Conservation (phyloP, 768 basidiomycete genomes). For the Filobasidium wieringae region DNA sequence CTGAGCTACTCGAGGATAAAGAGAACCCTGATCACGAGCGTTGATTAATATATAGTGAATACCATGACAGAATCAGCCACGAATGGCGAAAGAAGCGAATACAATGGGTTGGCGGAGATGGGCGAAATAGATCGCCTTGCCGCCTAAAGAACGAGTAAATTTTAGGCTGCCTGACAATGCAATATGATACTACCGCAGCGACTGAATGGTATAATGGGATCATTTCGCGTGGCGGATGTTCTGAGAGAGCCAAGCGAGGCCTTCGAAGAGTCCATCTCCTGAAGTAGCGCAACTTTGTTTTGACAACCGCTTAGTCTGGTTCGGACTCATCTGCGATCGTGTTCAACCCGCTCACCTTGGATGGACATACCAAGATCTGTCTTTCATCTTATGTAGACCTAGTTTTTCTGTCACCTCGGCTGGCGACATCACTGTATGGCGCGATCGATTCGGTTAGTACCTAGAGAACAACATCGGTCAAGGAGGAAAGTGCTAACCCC, state of each 20-base stretch:
- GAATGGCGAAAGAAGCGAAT: no score
- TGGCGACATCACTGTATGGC: constrained; percentile 78
- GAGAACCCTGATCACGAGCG: no score
- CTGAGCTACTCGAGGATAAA: no score
- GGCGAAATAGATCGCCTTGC: no score
- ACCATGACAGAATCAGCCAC: no score
- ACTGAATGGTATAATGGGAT: background rate
- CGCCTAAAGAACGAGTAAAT: no score
- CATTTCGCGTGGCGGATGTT: constrained; percentile 62
- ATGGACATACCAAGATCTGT: constrained; percentile 98
- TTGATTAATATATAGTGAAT: no score
- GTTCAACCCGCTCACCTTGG: constrained; percentile 57
- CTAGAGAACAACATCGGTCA: background rate
- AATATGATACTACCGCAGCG: no score
- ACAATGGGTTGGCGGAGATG: no score
- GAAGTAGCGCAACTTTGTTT: constrained; percentile 74
- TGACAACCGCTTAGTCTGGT: background rate
- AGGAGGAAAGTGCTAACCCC: constrained; percentile 51
- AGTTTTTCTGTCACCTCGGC: constrained; percentile 97
- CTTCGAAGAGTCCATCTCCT: constrained; percentile 93
- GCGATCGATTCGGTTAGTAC: background rate
- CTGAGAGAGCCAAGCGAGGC: constrained; percentile 91
- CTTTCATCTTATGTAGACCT: constrained; percentile 88
- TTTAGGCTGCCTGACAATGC: no score
- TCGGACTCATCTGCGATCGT: background rate